phyloP scores from a whole-genome alignment of 257 asterid genomes.

The Hygrophila difformis region DNA sequence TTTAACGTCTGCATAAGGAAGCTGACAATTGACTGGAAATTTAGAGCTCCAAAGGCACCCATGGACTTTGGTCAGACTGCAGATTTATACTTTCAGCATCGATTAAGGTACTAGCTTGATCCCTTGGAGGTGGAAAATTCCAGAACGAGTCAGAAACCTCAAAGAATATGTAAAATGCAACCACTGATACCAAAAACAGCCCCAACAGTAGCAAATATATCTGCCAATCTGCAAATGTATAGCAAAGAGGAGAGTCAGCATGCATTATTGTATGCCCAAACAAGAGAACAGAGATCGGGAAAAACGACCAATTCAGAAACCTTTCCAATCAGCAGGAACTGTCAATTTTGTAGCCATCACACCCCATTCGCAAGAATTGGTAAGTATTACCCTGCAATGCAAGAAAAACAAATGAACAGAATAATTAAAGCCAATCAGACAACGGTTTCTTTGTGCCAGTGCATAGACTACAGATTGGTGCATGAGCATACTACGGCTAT shows the following conservation, averaged over 20 bases:
- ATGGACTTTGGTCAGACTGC: constrained; percentile 31
- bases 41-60: constrained; percentile 50
- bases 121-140: constrained; percentile 58
- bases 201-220: constrained; percentile 71
- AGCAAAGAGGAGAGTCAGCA: not conserved
- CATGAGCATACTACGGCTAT: no score
- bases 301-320: not conserved
- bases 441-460: no score
- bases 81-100: constrained; percentile 35
- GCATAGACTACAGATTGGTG: no score
- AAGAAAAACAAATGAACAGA: no score
- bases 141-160: constrained; percentile 86
- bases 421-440: no score
- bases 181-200: constrained; percentile 69
- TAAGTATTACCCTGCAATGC: no score
- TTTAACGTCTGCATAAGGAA: not conserved
- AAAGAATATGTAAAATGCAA: constrained; percentile 70
- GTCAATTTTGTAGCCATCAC: no score
- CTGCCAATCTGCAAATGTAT: constrained; percentile 82
- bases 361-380: no score
- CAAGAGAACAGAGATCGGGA: not conserved
- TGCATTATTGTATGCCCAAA: constrained; percentile 7
- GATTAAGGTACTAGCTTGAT: constrained; percentile 37
- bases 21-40: constrained; percentile 6
- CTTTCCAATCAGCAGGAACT: no score